Conservation (phyloP, 805 yeast genomes). For the Ogataea nakhonphanomensis region DNA sequence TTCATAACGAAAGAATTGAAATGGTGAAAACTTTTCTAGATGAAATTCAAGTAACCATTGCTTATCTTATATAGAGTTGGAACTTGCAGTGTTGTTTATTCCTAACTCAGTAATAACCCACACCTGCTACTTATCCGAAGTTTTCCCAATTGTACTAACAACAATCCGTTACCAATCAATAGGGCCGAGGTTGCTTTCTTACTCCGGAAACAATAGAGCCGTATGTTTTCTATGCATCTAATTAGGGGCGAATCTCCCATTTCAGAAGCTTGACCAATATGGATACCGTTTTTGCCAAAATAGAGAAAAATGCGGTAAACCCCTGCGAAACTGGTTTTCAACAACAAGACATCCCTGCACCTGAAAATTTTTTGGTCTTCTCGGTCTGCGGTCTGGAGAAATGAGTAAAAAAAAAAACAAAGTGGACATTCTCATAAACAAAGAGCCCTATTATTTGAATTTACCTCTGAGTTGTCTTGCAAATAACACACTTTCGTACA, state of each 20-base stretch:
- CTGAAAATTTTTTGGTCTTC: conserved; percentile 7
- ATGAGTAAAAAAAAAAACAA: conserved; percentile 6
- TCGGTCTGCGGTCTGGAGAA: conserved; percentile 12
- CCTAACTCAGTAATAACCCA: conserved; percentile 1
- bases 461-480: background rate
- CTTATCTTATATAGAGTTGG: conserved; percentile 1
- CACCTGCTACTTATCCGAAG: no score
- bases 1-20: conserved; percentile 11
- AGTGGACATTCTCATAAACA: conserved; percentile 7
- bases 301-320: background rate
- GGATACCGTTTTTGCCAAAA: conserved; percentile 4
- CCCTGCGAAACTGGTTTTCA: background rate
- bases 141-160: no score
- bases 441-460: conserved; percentile 3
- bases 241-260: background rate
- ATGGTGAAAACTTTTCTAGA: background rate
- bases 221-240: background rate
- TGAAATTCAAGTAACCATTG: background rate
- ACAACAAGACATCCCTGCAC: conserved; percentile 7
- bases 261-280: conserved; percentile 5
- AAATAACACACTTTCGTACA: background rate
- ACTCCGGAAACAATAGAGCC: background rate
- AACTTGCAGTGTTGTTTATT: background rate
- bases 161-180: no score
- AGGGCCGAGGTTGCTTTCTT: background rate